Evolutionary conservation across 306 rosid species (phyloP).

Genomic region (Ormosia semicastrata): DNA sequence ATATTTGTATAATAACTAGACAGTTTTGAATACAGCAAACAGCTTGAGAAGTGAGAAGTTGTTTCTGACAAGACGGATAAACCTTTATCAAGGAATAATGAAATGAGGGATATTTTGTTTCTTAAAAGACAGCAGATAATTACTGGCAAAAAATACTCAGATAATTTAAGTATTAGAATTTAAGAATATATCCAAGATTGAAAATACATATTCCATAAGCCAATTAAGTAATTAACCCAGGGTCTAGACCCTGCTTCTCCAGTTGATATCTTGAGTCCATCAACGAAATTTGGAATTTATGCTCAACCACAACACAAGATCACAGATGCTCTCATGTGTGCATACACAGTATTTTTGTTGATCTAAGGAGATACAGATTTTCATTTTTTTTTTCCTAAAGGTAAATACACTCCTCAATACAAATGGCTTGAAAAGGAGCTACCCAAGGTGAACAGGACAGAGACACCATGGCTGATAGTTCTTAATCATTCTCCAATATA

Average conservation of each 20-base stretch:
- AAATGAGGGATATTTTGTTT: not conserved
- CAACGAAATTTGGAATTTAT: not conserved
- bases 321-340: not conserved
- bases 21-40: not conserved
- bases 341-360: not conserved
- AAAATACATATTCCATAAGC: not conserved
- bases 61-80: not conserved
- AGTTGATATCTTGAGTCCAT: not conserved
- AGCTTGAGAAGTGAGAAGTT: not conserved
- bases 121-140: not conserved
- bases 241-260: not conserved
- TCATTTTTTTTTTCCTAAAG: not conserved
- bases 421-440: constrained; percentile 46
- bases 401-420: constrained; percentile 54
- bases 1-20: not conserved
- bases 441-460: constrained; percentile 41
- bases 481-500: constrained; percentile 48
- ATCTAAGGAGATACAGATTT: not conserved
- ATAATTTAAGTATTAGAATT: not conserved
- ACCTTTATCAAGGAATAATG: not conserved
- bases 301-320: not conserved
- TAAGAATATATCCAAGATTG: not conserved
- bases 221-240: not conserved
- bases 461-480: constrained; percentile 59
- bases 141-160: not conserved